Evolutionary conservation across 177 flowering plant species (phyloP), one percentile per base, ranked within the genome.

Genomic region (Vitis hybrid): DNA sequence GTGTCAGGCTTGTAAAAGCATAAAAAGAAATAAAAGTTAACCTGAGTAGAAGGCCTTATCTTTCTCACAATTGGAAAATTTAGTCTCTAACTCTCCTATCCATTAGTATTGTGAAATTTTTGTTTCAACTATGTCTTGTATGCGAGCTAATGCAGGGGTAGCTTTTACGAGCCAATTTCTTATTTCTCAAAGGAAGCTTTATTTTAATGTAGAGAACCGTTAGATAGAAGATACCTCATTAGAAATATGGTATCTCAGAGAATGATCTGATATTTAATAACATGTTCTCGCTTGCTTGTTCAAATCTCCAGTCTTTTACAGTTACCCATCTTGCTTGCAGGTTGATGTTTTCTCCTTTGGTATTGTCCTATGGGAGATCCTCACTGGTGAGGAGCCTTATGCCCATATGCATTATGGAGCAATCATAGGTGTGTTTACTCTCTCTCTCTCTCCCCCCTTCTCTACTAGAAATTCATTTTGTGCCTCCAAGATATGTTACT

Each of bases 311-410:
- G 2, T 22, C 31, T 3, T 14, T 64, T 10, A 13, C 52, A 44
- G 1, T 4, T 38, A n/a, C 19, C 22, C 17, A n/a, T 44, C 18
- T n/a, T 33, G 49, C 33, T 51, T 44, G 66, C 76, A 80, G 83
- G 83, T 80, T 63, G 83, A 80, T 70, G 83, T 80, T 54, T 80
- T 80, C 76, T 80, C 83, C 52, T 80, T 80, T 73, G 83, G 81
- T 52, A 80, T 80, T 70, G 83, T 80, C n/a, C 65, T 80, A 12
- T 80, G 83, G 83, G 83, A 80, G 61, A 80, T 80, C 49, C 79
- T 80, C 52, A 80, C 83, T 28, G 81, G 83, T 20, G 81, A 80
- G 58, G 83, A 80, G 70, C 83, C 83, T 38, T 80, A 80, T 69
- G 77, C 81, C 55, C 78, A 78, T 60, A 80, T 80, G 81, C 81